Percentiles rank a stretch among this genome's conserved stretches.
phyloP scores from a whole-genome alignment of 1,139 yeast genomes.

The Yamadazyma aaseri region DNA sequence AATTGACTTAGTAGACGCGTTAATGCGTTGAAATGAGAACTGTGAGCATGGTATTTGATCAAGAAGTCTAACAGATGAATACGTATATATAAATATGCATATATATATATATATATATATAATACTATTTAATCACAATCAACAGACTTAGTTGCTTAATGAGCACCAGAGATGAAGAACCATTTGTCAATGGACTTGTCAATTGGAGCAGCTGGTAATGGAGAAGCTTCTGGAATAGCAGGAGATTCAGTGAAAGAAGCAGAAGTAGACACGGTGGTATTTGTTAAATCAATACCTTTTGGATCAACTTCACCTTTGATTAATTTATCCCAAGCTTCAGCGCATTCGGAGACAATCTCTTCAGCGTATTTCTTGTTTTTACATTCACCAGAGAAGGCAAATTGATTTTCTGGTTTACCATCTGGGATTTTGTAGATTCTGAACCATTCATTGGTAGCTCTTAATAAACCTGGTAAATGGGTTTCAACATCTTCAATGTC shows the following conservation, averaged over 20 bases:
- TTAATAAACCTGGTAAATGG: conserved; percentile 80
- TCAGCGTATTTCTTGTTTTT: conserved; percentile 69
- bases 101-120: no score
- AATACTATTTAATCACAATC: not conserved
- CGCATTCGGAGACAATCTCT: conserved; percentile 70
- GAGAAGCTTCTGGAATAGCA: conserved; percentile 66
- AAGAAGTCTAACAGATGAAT: no score
- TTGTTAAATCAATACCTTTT: conserved; percentile 61
- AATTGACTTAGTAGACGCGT: not conserved
- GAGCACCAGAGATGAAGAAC: conserved; percentile 95
- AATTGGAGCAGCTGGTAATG: conserved; percentile 85
- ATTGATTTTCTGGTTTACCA: conserved; percentile 84
- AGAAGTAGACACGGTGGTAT: conserved; percentile 68
- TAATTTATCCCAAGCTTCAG: conserved; percentile 74
- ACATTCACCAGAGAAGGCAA: conserved; percentile 83
- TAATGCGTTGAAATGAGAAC: not conserved
- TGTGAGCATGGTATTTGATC: no score
- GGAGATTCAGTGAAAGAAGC: conserved; percentile 51
- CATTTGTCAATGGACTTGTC: conserved; percentile 97
- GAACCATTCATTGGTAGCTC: conserved; percentile 90
- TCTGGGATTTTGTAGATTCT: conserved; percentile 93
- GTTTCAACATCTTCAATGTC: conserved; percentile 81
- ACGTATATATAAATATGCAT: no score
- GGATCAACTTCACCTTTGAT: conserved; percentile 54
- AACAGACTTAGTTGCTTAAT: conserved; percentile 21